Evolutionary conservation across 495 filamentous ascomycete species (phyloP).

Genomic region (Schizothecium vesticola): DNA sequence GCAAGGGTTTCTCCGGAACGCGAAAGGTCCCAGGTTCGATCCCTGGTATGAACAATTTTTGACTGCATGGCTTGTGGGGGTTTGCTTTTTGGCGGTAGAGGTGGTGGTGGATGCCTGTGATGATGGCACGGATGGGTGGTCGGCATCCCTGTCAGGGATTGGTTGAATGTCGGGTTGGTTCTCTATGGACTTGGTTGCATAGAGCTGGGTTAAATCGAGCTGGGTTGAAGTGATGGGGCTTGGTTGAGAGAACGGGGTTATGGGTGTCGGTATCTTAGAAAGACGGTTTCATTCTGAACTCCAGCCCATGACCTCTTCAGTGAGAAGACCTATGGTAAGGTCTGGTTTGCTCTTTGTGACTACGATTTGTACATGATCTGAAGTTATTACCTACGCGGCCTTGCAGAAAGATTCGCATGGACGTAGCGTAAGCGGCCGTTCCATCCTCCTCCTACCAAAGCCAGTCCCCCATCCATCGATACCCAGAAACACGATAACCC

Average conservation of each 20-base stretch:
- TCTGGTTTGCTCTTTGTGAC: no score
- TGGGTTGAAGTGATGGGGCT: background rate
- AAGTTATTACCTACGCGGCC: no score
- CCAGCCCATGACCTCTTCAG: background rate
- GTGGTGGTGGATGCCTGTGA: no score
- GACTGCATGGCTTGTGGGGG: background rate
- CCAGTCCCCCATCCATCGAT: background rate
- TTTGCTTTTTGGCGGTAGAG: no score
- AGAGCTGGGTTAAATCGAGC: background rate
- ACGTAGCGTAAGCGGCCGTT: background rate
- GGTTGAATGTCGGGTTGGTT: background rate
- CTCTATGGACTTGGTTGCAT: no score
- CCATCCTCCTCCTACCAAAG: background rate
- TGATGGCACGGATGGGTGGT: background rate
- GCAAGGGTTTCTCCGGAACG: background rate
- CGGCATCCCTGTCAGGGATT: background rate
- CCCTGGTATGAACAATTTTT: background rate
- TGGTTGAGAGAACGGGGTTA: no score
- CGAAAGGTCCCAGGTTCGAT: background rate
- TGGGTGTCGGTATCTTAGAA: no score
- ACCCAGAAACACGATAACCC: background rate
- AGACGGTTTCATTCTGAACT: background rate
- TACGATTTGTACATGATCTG: no score
- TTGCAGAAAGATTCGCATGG: background rate
- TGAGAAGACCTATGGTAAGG: no score